Percentiles rank a stretch among this genome's conserved stretches.
Evolutionary conservation across 2,329 filamentous ascomycete genomes (phyloP).

Genomic region (Westerdykella aurantiaca): DNA sequence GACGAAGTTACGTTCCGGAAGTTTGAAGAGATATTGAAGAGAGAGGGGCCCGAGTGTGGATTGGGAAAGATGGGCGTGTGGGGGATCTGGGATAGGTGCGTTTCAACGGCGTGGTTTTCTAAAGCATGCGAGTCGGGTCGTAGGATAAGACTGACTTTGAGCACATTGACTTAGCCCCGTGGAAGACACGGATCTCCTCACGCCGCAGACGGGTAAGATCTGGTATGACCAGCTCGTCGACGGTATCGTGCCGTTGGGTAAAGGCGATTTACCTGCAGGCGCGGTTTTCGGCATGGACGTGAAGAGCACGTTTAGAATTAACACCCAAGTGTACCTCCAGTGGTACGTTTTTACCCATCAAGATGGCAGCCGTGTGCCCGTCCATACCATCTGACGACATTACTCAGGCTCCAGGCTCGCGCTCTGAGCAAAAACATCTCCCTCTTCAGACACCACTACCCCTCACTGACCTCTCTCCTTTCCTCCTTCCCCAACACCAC

Average conservation of each 20-base stretch:
- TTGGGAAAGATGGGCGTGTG: conserved; percentile 24
- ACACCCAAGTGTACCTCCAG: conserved; percentile 33
- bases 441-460: conserved; percentile 40
- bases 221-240: conserved; percentile 42
- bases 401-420: conserved; percentile 47
- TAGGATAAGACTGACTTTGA: neutral
- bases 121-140: neutral
- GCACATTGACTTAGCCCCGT: neutral
- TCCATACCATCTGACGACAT: neutral
- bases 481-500: conserved; percentile 57
- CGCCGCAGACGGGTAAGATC: conserved; percentile 32
- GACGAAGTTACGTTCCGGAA: conserved; percentile 28
- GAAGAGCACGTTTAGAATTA: conserved; percentile 35
- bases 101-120: conserved; percentile 11
- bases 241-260: conserved; percentile 24
- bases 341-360: conserved; percentile 21
- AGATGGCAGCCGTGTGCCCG: neutral
- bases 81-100: conserved; percentile 24
- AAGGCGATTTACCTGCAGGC: conserved; percentile 29
- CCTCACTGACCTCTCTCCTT: conserved; percentile 65
- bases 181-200: conserved; percentile 29
- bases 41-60: conserved; percentile 19
- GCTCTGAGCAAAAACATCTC: conserved; percentile 67
- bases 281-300: conserved; percentile 36
- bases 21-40: conserved; percentile 24